Base-by-base conservation (phyloP, 2,329 filamentous ascomycete species). In the Botryosphaeria agaves region DNA sequence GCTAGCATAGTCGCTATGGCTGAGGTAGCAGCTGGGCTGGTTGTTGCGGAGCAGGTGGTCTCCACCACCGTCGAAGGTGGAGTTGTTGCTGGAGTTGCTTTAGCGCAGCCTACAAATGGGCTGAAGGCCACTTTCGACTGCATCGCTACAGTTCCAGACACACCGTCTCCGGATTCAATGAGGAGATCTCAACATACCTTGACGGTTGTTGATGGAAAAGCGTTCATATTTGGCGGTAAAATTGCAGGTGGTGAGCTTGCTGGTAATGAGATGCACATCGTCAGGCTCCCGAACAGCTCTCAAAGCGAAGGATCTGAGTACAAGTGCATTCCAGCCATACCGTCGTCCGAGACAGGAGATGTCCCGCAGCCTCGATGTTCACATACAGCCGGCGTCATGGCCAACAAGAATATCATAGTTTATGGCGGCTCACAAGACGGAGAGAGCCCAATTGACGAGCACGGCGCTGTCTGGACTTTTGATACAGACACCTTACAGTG, bases 211-310 rank as follows among this genome's bases (percentile, higher is more conserved):
- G 39, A 45, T 23, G 51, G 57, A 38, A 58, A 56, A 36, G 55
- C 56, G 4, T 60, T 56, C 37, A 50, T 62, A 15, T 61, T 59
- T 33, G 57, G 57, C 21, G 58, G 57, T 28, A 44, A 49, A 20
- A 11, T 17, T n/a, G 36, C 44, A 2, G 41, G 44, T 5, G 46
- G 46, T n/a, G 41, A 46, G 16, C 34, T 57, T 9, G 53, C 55
- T 3, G 52, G 49, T 32, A 60, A 52, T 29, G 57, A 62, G 9
- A 45, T 60, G 1, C 58, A 61, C 31, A 44, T 47, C 3, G 36
- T 61, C 20, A 53, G 51, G 4, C 46, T 48, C 17, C 46, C 41
- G 43, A 46, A 33, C 32, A 21, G 31, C 31, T 14, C 28, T 39
- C n/a, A 39, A 40, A 32, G 43, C 24, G 42, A 47, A 9, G 48